Evolutionary conservation across 73 alveolate species (phyloP), one percentile per base, ranked within the genome.

Genomic region (Paramecium biaurelia): DNA sequence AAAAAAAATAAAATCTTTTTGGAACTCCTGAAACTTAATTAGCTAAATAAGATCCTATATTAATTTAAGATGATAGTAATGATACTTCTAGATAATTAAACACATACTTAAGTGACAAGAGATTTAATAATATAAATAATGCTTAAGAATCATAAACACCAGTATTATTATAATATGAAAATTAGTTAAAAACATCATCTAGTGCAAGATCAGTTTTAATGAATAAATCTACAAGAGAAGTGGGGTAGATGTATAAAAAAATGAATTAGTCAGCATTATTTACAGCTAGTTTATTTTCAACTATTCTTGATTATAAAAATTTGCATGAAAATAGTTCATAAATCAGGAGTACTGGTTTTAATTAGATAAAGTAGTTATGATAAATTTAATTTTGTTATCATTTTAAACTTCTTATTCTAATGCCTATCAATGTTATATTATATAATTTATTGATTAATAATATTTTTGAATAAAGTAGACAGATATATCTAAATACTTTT

Each of bases 251-350:
- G 0, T 63, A 63, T 63, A 30, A 26, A 63, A 63, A 63, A 63
- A 63, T 63, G 84, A 63, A 63, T 63, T 63, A 63, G 9, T 63
- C 84, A 20, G 84, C 84, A 5, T 9, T 63, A 3, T 63, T 26
- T 63, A 63, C 84, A 26, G 84, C 84, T 4, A 63, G 84, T 0
- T 5, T 63, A 14, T 63, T 30, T 63, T 63, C 84, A 11, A 63
- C 84, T 7, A 63, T 63, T 49, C 84, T 63, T 30, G 84, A 63
- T 63, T 63, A 63, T 63, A 30, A 63, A 63, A 26, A 63, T 63
- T 26, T 63, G 84, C 84, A 63, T 20, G 21, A 63, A 23, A 63
- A 32, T n/a, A 4, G 41, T 26, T 2, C 7, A 14, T 24, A 63
- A 63, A 30, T 30, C 10, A 12, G 47, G 12, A 63, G 49, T 2